Evolutionary conservation across 2,329 filamentous ascomycete genomes (phyloP).

Genomic region (Fusarium continuum): DNA sequence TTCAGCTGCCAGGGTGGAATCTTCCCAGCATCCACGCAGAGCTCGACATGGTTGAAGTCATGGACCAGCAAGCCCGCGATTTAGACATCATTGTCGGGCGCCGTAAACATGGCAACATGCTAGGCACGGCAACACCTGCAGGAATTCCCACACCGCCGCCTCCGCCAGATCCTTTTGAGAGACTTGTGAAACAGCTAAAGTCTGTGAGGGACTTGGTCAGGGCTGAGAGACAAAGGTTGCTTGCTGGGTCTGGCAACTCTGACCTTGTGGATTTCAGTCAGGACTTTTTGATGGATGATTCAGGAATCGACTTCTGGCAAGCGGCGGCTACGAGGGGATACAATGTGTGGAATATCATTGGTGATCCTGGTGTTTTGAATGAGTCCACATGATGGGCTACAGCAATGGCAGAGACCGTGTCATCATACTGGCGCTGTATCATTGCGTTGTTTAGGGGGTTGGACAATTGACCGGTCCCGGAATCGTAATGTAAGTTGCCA

Average conservation of each 20-base stretch:
- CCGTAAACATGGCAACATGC: slow-evolving; percentile 42
- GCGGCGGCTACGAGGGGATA: slow-evolving; percentile 33
- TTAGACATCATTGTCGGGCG: slow-evolving; percentile 44
- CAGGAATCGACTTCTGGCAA: slow-evolving; percentile 42
- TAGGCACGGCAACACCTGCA: slow-evolving; percentile 8
- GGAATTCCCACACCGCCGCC: slow-evolving; percentile 16
- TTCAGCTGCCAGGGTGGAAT: slow-evolving; percentile 59
- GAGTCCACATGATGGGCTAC: slow-evolving; percentile 7
- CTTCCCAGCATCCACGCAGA: slow-evolving; percentile 49
- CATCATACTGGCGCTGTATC: not conserved
- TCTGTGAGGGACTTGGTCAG: slow-evolving; percentile 45
- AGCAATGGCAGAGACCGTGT: not conserved
- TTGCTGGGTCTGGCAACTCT: slow-evolving; percentile 34
- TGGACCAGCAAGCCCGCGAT: slow-evolving; percentile 45
- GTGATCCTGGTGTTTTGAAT: slow-evolving; percentile 41
- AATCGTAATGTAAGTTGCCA: not conserved
- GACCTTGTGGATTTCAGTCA: slow-evolving; percentile 32
- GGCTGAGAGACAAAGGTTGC: slow-evolving; percentile 44
- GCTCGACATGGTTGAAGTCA: slow-evolving; percentile 45
- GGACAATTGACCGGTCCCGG: not conserved
- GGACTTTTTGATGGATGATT: slow-evolving; percentile 37
- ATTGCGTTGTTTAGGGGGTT: not conserved
- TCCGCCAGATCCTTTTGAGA: slow-evolving; percentile 47
- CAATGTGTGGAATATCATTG: slow-evolving; percentile 43
- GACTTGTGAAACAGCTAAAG: slow-evolving; percentile 46